These are phyloP conservation scores for Blastobotrys arbuscula DNA, from an alignment of 1,139 yeast species.

Conservation along the genomic window DNA sequence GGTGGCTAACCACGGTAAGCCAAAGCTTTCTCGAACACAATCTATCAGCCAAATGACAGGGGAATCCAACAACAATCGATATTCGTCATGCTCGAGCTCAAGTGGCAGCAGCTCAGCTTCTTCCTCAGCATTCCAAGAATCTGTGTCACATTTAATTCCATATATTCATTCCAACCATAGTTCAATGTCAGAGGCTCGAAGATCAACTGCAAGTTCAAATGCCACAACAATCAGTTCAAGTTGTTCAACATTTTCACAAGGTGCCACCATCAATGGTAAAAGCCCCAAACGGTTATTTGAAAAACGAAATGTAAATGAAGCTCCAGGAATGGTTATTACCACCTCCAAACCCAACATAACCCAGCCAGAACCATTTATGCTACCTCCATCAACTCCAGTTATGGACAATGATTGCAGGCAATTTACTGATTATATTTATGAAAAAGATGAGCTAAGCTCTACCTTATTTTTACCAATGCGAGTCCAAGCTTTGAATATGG, in stretches of 20 bases:
- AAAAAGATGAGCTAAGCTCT: constrained; percentile 5
- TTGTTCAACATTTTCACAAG: not conserved
- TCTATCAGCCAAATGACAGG: not conserved
- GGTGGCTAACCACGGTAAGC: constrained; percentile 8
- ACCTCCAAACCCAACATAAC: not conserved
- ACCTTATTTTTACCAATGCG: constrained; percentile 16
- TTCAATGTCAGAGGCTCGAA: constrained; percentile 4
- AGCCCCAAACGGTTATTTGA: constrained; percentile 14
- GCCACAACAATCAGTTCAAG: constrained; percentile 9
- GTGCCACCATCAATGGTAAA: not conserved
- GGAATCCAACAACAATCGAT: not conserved
- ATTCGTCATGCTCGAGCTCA: constrained; percentile 1
- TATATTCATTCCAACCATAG: constrained; percentile 7
- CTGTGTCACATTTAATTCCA: constrained; percentile 9
- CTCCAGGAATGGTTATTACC: constrained; percentile 9
- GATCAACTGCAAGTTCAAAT: constrained; percentile 7
- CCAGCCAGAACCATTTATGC: constrained; percentile 5
- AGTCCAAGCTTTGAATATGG: constrained; percentile 17
- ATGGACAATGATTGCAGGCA: not conserved
- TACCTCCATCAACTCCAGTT: constrained; percentile 7
- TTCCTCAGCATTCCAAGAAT: constrained; percentile 3
- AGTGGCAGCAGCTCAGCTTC: constrained; percentile 5
- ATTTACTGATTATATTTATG: constrained; percentile 6
- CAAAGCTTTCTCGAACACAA: not conserved
- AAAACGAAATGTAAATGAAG: not conserved